These are phyloP conservation scores for Podospora pseudoanserina DNA, from an alignment of 495 filamentous ascomycete species.

Conservation along the genomic window DNA sequence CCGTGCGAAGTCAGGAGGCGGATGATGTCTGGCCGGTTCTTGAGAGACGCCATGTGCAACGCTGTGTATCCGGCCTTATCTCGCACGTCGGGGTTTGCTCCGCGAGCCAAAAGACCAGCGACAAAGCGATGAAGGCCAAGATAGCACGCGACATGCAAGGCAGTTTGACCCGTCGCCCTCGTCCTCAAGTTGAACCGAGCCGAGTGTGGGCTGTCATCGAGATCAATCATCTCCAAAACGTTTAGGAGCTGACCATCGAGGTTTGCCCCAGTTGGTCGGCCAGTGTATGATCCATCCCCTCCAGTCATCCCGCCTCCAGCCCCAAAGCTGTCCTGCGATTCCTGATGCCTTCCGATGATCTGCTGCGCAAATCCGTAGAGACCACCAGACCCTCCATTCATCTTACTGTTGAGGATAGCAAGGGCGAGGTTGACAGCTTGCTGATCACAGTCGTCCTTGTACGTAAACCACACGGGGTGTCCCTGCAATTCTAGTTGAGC, in stretches of 20 bases:
- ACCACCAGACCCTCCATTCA: slow-evolving; percentile 51
- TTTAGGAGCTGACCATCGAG: slow-evolving; percentile 71
- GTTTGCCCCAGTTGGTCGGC: slow-evolving; percentile 11
- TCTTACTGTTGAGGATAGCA: slow-evolving; percentile 53
- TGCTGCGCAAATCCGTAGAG: slow-evolving; percentile 50
- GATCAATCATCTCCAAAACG: slow-evolving; percentile 71
- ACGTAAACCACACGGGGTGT: slow-evolving; percentile 61
- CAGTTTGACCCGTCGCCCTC: slow-evolving; percentile 66
- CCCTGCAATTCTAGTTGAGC: slow-evolving; percentile 41
- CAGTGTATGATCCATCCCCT: slow-evolving; percentile 12
- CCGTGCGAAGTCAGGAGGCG: slow-evolving; percentile 68
- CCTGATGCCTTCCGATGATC: slow-evolving; percentile 41
- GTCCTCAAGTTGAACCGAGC: slow-evolving; percentile 59
- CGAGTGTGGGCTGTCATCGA: slow-evolving; percentile 66
- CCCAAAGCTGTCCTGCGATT: slow-evolving; percentile 21
- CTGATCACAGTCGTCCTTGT: slow-evolving; percentile 74
- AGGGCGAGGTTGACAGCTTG: slow-evolving; percentile 63
- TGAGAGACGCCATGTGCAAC: slow-evolving; percentile 79
- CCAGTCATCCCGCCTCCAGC: slow-evolving; percentile 18
- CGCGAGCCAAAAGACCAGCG: slow-evolving; percentile 74
- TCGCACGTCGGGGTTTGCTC: slow-evolving; percentile 69
- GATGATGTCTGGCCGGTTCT: slow-evolving; percentile 70
- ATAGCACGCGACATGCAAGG: slow-evolving; percentile 77
- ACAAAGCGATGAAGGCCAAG: slow-evolving; percentile 73
- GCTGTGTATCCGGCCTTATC: slow-evolving; percentile 81